These are phyloP conservation scores for Raffaelea albimanens DNA, from an alignment of 2,329 filamentous ascomycete genomes.

Conservation along the genomic window DNA sequence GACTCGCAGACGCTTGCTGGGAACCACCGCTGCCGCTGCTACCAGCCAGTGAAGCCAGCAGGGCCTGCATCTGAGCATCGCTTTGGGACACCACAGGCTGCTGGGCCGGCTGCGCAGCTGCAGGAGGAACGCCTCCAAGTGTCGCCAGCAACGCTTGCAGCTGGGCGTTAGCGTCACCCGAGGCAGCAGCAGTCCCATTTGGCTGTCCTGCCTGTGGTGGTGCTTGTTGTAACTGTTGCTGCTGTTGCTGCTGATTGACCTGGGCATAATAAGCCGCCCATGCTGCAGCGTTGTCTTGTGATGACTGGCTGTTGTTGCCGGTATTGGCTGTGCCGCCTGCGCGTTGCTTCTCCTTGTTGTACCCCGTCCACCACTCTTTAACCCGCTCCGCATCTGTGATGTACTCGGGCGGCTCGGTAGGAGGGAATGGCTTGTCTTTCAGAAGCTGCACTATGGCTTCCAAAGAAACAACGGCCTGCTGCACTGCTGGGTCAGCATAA, in stretches of 20 bases:
- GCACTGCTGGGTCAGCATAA: slow-evolving; percentile 33
- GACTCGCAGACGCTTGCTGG: too few relatives aligned
- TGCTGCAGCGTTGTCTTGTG: slow-evolving; percentile 20
- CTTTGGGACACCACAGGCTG: background rate
- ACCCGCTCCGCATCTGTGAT: slow-evolving; percentile 36
- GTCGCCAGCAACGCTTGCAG: slow-evolving; percentile 12
- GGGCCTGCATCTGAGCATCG: slow-evolving; percentile 12
- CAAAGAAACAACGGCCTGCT: slow-evolving; percentile 31
- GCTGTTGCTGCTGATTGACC: slow-evolving; percentile 15
- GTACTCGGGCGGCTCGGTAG: slow-evolving; percentile 43
- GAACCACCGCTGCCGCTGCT: slow-evolving; percentile 1
- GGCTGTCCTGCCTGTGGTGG: slow-evolving; percentile 9
- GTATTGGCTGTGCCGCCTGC: slow-evolving; percentile 20
- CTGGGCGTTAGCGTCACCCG: slow-evolving; percentile 11
- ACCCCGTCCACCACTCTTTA: slow-evolving; percentile 44
- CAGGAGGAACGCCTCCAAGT: slow-evolving; percentile 7
- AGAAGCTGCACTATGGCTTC: slow-evolving; percentile 32
- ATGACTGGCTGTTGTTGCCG: slow-evolving; percentile 13
- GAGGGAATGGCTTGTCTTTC: slow-evolving; percentile 36
- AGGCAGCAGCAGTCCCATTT: background rate
- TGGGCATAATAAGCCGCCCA: slow-evolving; percentile 33
- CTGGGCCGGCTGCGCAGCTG: background rate
- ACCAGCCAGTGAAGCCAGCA: slow-evolving; percentile 7
- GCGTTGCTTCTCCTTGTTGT: slow-evolving; percentile 23
- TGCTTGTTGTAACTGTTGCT: slow-evolving; percentile 15